These are phyloP conservation scores for Trypanosoma melophagium DNA, from an alignment of 208 protist species.

Conservation along the genomic window DNA sequence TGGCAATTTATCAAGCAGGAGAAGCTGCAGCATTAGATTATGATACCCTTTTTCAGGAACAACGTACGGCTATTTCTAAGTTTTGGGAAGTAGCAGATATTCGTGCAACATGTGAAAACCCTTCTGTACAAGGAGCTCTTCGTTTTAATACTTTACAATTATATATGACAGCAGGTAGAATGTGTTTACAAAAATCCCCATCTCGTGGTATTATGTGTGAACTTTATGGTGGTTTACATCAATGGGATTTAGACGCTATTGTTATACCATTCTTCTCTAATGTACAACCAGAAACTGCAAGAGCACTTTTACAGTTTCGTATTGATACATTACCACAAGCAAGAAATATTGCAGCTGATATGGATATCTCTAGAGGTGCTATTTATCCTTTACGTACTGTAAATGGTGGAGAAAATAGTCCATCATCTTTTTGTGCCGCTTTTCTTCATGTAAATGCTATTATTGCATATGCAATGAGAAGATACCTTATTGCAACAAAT, in stretches of 20 bases:
- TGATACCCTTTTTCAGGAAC: slow-evolving; percentile 62
- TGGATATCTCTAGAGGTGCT: slow-evolving; percentile 83
- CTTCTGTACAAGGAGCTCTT: slow-evolving; percentile 67
- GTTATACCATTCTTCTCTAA: slow-evolving; percentile 85
- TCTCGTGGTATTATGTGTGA: slow-evolving; percentile 77
- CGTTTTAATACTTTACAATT: slow-evolving; percentile 89
- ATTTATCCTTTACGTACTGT: slow-evolving; percentile 85
- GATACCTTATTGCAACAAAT: slow-evolving; percentile 82
- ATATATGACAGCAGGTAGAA: slow-evolving; percentile 48
- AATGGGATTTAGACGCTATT: slow-evolving; percentile 89
- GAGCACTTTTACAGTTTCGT: slow-evolving; percentile 82
- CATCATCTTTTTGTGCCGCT: slow-evolving; percentile 63
- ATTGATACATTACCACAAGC: slow-evolving; percentile 79
- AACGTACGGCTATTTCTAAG: slow-evolving; percentile 48
- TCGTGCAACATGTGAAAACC: slow-evolving; percentile 38
- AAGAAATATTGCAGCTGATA: slow-evolving; percentile 60
- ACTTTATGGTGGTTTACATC: slow-evolving; percentile 66
- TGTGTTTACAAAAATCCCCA: slow-evolving; percentile 46
- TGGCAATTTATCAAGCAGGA: slow-evolving; percentile 61
- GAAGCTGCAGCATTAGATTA: slow-evolving; percentile 59
- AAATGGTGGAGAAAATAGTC: slow-evolving; percentile 67
- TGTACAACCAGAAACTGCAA: slow-evolving; percentile 67
- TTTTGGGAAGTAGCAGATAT: slow-evolving; percentile 82
- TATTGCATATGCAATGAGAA: slow-evolving; percentile 70
- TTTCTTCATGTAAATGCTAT: slow-evolving; percentile 88